Evolutionary conservation across 345 rosid species (phyloP), one percentile per base, ranked within the genome.

Genomic region (Psidium friedrichsthalianum): DNA sequence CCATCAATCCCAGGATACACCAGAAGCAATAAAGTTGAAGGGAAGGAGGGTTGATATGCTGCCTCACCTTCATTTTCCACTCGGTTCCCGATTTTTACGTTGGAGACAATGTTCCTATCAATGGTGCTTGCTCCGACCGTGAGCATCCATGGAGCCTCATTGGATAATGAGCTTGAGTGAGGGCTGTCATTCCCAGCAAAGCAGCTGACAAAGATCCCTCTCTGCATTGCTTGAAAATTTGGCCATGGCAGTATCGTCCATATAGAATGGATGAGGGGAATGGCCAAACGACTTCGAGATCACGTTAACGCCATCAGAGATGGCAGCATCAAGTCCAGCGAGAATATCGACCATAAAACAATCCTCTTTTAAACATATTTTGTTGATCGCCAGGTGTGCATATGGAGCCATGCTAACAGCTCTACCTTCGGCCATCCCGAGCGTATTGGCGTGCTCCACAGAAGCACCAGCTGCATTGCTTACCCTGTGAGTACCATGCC

Each of bases 321-420:
- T 8, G 32, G 74, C 74, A 11, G 74, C 74, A 13, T n/a, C 1
- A 1, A 59, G 0, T 13, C 36, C 74, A 0, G 20, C 18, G 6
- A 0, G 0, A 3, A 59, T 29, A 8, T 59, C 20, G 0, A 8
- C 3, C 5, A 0, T 0, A 13, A 0, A 6, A 6, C 36, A 13
- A 0, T 5, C 0, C 2, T 3, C 1, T 12, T 36, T 2, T 0
- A 16, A 0, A 18, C 36, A n/a, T 15, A 59, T 36, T 0, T 59
- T 59, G 0, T 27, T n/a, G 32, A 59, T 59, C 18, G 32, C 69
- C 36, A 59, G 27, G 27, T 59, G 69, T n/a, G 69, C 36, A 59
- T n/a, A 6, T n/a, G 36, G 69, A 59, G 69, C 69, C 69, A 59
- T 59, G 69, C 69, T 36, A 6, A 7, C 1, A n/a, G 69, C 69